Base-by-base conservation (phyloP, 2,329 filamentous ascomycete genomes). In the Fusarium sp. region DNA sequence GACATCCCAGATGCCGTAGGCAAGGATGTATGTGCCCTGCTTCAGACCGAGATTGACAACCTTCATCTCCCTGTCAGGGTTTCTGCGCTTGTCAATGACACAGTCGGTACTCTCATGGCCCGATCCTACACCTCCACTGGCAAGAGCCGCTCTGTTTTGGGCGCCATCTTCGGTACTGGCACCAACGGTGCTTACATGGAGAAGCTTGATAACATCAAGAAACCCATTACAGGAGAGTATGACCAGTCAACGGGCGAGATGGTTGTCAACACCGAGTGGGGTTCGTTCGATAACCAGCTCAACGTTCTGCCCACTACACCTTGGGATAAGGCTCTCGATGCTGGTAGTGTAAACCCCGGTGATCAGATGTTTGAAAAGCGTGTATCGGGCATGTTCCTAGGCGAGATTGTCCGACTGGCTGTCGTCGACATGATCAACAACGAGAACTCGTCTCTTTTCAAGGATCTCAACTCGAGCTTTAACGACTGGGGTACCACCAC, bases 291-390 rank as follows among this genome's bases (percentile, higher is more conserved):
- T 82, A 98, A 98, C 82, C 88, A 92, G 74, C 89, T 98, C 71
- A 93, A 91, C 73, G 92, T 97, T 22, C 86, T 99, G 42, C 96
- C 95, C 47, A 91, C 90, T 75, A 98, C 95, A 0, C 83, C 88
- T 0, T 98, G 94, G 83, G 96, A 99, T 78, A 83, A 85, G 52
- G 86, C 89, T 61, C 86, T 99, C 25, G 95, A 99, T 80, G 83
- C 84, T 60, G 89, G 91, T 65, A 96, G 91, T 71, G 90, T 93
- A 74, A 98, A 99, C 81, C 95, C 94, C 0, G 96, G 96, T 27
- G 90, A 97, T 67, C 96, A 99, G 79, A 97, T 98, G 93, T 99
- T 98, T 77, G 96, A 99, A 84, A 99, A 99, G 87, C 92, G 95
- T 49, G 92, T 99, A 18, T 97, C 94, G 1, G 96, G 96, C 79